Conservation (phyloP, 1,139 yeast species). For the Lodderomyces theae region DNA sequence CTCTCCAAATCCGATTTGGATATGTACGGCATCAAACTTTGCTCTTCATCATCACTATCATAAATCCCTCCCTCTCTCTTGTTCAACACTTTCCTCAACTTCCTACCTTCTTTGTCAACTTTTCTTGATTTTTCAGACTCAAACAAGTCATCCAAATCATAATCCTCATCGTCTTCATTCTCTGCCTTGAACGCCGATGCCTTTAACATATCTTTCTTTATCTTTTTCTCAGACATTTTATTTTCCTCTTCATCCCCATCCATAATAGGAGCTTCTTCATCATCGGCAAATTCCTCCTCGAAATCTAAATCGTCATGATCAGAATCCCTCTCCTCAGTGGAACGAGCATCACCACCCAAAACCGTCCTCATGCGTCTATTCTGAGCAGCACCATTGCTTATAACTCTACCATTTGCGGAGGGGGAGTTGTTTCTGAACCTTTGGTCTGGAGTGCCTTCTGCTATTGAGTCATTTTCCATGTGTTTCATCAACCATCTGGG, state of each 20-base stretch:
- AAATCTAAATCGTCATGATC: constrained; percentile 92
- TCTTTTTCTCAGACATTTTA: constrained; percentile 81
- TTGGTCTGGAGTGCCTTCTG: constrained; percentile 46
- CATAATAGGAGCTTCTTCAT: constrained; percentile 96
- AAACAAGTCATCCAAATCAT: constrained; percentile 60
- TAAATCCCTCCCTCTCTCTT: constrained; percentile 89
- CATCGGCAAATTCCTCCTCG: constrained; percentile 97
- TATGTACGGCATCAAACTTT: constrained; percentile 67
- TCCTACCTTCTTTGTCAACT: constrained; percentile 89
- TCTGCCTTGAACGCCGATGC: constrained; percentile 74
- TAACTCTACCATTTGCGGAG: constrained; percentile 16
- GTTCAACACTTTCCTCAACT: constrained; percentile 76
- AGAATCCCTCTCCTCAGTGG: constrained; percentile 54
- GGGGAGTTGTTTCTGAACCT: constrained; percentile 37
- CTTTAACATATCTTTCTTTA: constrained; percentile 85
- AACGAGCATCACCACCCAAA: constrained; percentile 41
- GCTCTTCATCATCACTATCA: constrained; percentile 78
- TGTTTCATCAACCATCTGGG: constrained; percentile 98
- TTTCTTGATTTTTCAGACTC: constrained; percentile 62
- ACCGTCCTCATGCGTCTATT: constrained; percentile 47
- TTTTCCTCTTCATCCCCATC: constrained; percentile 97
- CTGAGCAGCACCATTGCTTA: constrained; percentile 21
- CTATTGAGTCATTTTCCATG: constrained; percentile 59
- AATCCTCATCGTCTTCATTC: constrained; percentile 47
- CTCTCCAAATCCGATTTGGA: constrained; percentile 70